These are phyloP conservation scores for Penicillium occitanis DNA, from an alignment of 2,329 filamentous ascomycete species.

Conservation along the genomic window DNA sequence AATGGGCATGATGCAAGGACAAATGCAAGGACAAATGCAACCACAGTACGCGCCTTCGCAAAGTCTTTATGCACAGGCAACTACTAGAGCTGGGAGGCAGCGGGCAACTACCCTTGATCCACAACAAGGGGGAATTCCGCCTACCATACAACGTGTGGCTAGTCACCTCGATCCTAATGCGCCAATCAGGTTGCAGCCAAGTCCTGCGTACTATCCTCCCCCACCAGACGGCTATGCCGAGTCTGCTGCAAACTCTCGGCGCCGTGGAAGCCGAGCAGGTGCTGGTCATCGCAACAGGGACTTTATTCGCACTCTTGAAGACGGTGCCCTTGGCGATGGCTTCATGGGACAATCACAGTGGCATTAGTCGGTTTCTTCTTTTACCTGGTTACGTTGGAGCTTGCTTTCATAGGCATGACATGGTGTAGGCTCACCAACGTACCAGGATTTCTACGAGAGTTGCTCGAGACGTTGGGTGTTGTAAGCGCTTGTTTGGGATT, in stretches of 20 bases:
- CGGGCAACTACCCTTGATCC: conserved; percentile 96
- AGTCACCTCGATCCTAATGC: conserved; percentile 93
- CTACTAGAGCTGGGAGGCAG: conserved; percentile 75
- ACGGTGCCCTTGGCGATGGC: conserved; percentile 88
- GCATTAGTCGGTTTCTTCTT: conserved; percentile 46
- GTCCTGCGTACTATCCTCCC: conserved; percentile 94
- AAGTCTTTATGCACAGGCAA: conserved; percentile 71
- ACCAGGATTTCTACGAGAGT: not conserved
- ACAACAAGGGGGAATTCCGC: conserved; percentile 87
- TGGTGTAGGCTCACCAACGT: not conserved
- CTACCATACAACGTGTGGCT: conserved; percentile 88
- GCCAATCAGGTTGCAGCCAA: conserved; percentile 90
- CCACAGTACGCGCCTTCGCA: conserved; percentile 71
- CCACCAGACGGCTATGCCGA: conserved; percentile 78
- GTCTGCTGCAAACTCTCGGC: conserved; percentile 63
- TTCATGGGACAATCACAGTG: conserved; percentile 79
- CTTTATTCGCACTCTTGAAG: conserved; percentile 92
- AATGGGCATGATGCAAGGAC: conserved; percentile 68
- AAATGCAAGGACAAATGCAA: conserved; percentile 65
- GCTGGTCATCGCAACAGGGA: conserved; percentile 64
- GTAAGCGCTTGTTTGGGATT: conserved; percentile 1
- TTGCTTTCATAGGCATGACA: not conserved
- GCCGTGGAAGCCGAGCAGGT: conserved; percentile 71
- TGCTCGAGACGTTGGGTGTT: not conserved
- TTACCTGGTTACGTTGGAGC: not conserved